A percentile compares a stretch with the other conserved stretches of the same genome.
These are phyloP conservation scores for Eucalyptus tenuipes DNA, from an alignment of 345 rosid genomes.

Conservation along the genomic window DNA sequence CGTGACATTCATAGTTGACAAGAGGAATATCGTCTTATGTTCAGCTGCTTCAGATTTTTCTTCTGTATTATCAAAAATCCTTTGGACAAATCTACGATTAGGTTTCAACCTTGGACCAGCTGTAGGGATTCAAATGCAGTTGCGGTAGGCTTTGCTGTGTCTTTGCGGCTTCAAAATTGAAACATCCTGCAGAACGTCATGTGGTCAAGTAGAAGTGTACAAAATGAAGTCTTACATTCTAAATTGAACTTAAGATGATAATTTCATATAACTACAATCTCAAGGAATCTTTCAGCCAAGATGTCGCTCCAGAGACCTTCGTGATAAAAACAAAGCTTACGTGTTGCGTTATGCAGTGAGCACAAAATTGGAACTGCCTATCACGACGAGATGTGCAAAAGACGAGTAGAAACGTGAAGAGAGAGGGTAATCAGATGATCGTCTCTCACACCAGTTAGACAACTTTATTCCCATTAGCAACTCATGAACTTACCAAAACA, in stretches of 20 bases:
- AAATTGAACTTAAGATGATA: neutral
- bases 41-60: neutral
- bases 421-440: neutral
- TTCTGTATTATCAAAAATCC: neutral
- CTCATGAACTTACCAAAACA: neutral
- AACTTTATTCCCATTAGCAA: neutral
- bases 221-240: neutral
- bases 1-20: neutral
- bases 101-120: constrained; percentile 85
- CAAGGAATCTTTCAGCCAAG: neutral
- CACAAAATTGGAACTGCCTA: neutral
- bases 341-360: neutral
- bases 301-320: neutral
- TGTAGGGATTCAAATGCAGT: constrained; percentile 61
- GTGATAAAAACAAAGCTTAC: neutral
- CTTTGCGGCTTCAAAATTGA: constrained; percentile 49
- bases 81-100: neutral
- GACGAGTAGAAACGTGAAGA: neutral
- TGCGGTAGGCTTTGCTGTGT: constrained; percentile 16
- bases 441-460: neutral
- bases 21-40: neutral
- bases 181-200: constrained; percentile 49
- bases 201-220: neutral
- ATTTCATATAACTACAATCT: neutral
- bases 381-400: neutral